Percentiles rank a stretch among this genome's conserved stretches.
Conservation (phyloP, 148 eudicot species). For the Rhododendron williamsianum region DNA sequence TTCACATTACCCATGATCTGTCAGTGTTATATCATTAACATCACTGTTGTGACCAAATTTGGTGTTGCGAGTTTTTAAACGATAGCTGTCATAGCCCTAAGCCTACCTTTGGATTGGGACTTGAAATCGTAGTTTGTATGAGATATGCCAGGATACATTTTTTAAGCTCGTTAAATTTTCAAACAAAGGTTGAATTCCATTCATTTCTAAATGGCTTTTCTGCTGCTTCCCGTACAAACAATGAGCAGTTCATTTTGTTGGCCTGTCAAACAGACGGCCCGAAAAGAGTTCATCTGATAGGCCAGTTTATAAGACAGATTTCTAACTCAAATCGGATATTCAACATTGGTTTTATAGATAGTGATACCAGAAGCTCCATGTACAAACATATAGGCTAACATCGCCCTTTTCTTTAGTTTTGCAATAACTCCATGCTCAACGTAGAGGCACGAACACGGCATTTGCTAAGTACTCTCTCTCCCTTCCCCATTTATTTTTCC, state of each 20-base stretch:
- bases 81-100: neutral
- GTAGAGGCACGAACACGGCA: neutral
- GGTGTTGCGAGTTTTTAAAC: too few relatives aligned
- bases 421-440: neutral
- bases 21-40: neutral
- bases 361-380: neutral
- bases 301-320: neutral
- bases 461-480: neutral
- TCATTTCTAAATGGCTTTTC: neutral
- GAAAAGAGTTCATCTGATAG: neutral
- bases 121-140: neutral
- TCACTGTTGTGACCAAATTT: too few relatives aligned
- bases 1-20: neutral
- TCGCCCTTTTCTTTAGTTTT: neutral
- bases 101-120: neutral
- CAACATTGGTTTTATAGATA: neutral
- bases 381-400: neutral
- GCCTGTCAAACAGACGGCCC: neutral
- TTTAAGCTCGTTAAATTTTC: neutral
- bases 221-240: neutral
- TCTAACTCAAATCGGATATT: neutral
- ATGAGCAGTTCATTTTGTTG: neutral
- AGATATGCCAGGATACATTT: neutral
- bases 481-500: neutral
- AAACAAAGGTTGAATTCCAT: neutral